Base-by-base conservation (phyloP, 1,284 basidiomycete species). In the Pyrrhoderma noxium region DNA sequence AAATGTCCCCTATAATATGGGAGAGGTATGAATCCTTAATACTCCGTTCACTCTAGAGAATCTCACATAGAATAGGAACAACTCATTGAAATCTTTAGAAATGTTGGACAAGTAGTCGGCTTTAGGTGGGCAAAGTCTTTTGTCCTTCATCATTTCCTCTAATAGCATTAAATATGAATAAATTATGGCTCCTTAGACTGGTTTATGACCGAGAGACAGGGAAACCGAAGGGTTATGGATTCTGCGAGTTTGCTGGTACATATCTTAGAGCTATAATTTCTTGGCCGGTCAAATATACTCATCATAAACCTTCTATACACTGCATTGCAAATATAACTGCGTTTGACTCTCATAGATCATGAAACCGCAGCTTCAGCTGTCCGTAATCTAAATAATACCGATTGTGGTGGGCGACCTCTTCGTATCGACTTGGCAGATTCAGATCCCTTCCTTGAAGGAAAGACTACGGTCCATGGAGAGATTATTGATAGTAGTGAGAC, bases 201-300 rank as follows among this genome's bases (percentile, higher is more conserved):
- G 94, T 98, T 48, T 97, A 93, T 69, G 95, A 99, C 72, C 77
- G 91, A 60, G 89, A 93, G 54, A 96, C 93, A 16, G 93, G 94
- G 52, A 93, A 95, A 67, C 90, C 93, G 45, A 93, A 91, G 69
- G 95, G 96, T 13, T 99, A 96, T 65, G 95, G 94, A 11, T 97
- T 97, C 65, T 94, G 93, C 72, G 93, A 96, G 77, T 97, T 93
- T 66, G 85, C 89, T 61, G 92, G 92, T 93, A 76, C 67, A 80
- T 74, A 59, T 64, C 11, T 31, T 31, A 31, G 27, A 31, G 11
- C 27, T 31, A 47, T 55, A 62, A 57, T 58, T 56, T 51, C 55
- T 55, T 61, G 65, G 74, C 70, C 71, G 66, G 75, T 70, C 60
- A 61, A 56, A 40, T 49, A 49, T 22, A 40, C 27, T 43, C 37